Percentiles rank a stretch among this genome's conserved stretches.
Evolutionary conservation across 2,329 filamentous ascomycete genomes (phyloP).

Genomic region (Cucurbitaria berberidis): DNA sequence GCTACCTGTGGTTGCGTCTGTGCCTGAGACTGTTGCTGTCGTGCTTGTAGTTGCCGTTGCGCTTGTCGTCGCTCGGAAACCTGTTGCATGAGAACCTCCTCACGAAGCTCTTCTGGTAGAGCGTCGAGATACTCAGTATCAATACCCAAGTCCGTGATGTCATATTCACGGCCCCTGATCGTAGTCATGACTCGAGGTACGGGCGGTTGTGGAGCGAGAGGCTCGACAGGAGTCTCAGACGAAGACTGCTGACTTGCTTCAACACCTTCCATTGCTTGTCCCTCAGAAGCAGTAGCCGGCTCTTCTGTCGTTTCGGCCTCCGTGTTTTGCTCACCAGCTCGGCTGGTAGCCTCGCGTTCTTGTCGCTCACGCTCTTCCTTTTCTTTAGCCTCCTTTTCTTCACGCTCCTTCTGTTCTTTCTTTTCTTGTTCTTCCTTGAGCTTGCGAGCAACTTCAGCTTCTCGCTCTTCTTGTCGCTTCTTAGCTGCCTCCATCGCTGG

Average conservation of each 20-base stretch:
- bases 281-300: constrained; percentile 48
- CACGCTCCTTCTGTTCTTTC: constrained; percentile 65
- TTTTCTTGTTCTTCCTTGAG: constrained; percentile 67
- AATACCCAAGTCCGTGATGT: constrained; percentile 93
- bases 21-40: constrained; percentile 56
- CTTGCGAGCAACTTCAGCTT: constrained; percentile 73
- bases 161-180: constrained; percentile 84
- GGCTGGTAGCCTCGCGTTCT: constrained; percentile 50
- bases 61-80: constrained; percentile 74
- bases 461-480: constrained; percentile 72
- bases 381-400: constrained; percentile 60
- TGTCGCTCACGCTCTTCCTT: constrained; percentile 50
- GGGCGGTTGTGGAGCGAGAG: constrained; percentile 18
- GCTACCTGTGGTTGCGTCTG: constrained; percentile 18
- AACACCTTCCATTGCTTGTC: constrained; percentile 77
- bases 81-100: constrained; percentile 93
- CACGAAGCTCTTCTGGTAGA: constrained; percentile 94
- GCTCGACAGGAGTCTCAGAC: constrained; percentile 25
- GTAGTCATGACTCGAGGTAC: constrained; percentile 75
- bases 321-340: constrained; percentile 35
- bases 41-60: constrained; percentile 44
- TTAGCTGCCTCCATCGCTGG: constrained; percentile 83
- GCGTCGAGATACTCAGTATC: constrained; percentile 93
- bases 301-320: constrained; percentile 37
- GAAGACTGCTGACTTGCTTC: constrained; percentile 57